Conservation (phyloP, 208 protist genomes). For the Vickermania ingenoplastis region DNA sequence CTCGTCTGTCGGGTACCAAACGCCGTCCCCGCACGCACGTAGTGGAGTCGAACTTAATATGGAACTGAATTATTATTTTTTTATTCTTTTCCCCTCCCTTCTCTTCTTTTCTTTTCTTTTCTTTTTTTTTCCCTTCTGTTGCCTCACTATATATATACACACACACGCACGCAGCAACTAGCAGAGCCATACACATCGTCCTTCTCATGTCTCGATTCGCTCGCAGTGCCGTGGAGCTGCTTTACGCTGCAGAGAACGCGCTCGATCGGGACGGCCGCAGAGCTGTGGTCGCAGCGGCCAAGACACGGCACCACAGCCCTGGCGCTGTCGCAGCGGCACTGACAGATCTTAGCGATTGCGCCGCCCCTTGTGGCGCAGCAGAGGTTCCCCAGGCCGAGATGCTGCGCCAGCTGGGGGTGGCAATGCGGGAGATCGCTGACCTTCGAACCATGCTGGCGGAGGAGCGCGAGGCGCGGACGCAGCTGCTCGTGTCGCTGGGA, state of each 20-base stretch:
- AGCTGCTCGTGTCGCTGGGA: constrained; percentile 38
- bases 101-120: constrained; percentile 8
- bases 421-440: constrained; percentile 40
- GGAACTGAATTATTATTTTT: neutral
- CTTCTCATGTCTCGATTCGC: constrained; percentile 53
- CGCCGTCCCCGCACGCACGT: neutral
- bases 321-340: neutral
- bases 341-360: neutral
- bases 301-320: neutral
- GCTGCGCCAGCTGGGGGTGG: constrained; percentile 43
- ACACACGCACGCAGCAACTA: too few species aligned
- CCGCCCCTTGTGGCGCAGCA: too few species aligned
- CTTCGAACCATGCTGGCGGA: constrained; percentile 46
- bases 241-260: constrained; percentile 53
- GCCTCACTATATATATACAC: neutral
- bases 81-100: constrained; percentile 1
- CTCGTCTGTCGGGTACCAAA: neutral
- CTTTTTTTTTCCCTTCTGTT: constrained; percentile 5
- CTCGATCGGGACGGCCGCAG: constrained; percentile 16
- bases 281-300: neutral
- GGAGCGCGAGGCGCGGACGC: constrained; percentile 55
- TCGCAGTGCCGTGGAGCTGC: constrained; percentile 37
- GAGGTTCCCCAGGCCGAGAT: constrained; percentile 14
- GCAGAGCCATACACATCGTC: too few species aligned
- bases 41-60: neutral